phyloP scores from a whole-genome alignment of 1,139 yeast genomes.

The Trichomonascaceae sp. region DNA sequence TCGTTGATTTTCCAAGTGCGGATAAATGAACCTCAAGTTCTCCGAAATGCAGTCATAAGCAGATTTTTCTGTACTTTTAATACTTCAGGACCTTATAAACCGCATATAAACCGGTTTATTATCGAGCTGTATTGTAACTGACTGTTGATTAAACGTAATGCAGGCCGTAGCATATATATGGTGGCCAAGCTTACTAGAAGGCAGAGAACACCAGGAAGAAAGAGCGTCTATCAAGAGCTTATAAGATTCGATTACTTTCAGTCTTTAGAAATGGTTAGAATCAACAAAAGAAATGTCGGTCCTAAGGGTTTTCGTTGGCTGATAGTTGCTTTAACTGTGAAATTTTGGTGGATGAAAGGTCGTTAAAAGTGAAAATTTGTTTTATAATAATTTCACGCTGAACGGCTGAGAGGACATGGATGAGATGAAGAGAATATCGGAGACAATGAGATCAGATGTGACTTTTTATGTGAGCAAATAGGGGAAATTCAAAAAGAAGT shows the following conservation, averaged over 20 bases:
- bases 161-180: background rate
- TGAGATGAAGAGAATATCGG: background rate
- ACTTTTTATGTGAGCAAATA: too few relatives aligned
- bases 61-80: background rate
- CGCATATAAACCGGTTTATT: background rate
- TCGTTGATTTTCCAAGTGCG: background rate
- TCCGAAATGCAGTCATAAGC: background rate
- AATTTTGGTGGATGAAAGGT: background rate
- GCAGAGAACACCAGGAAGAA: background rate
- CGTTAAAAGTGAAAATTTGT: background rate
- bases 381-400: background rate
- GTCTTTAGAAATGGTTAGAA: background rate
- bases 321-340: background rate
- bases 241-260: background rate
- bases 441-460: background rate
- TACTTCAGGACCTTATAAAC: background rate
- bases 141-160: background rate
- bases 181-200: background rate
- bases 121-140: background rate
- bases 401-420: background rate
- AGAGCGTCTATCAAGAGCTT: background rate
- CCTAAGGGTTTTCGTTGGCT: background rate
- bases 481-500: too few relatives aligned
- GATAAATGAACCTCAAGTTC: background rate
- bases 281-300: background rate